Base-by-base conservation (phyloP, 75 land plant genomes). In the Azolla pinnata region DNA sequence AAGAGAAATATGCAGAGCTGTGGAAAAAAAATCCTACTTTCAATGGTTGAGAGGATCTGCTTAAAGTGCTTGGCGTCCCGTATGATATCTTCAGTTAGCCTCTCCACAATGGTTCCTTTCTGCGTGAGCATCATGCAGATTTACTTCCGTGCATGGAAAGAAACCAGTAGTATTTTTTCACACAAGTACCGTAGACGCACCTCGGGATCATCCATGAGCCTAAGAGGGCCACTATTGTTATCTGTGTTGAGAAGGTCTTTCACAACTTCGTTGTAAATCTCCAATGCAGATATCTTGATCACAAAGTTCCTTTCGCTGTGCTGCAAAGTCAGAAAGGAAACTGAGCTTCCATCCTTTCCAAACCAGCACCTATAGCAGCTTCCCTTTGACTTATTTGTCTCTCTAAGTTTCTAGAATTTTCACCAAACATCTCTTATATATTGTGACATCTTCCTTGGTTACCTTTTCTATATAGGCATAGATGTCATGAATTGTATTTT, bases 181-280 rank as follows among this genome's bases (percentile, higher is more conserved):
- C 2, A 4, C 20, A n/a, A 49, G 38, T 45, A 47, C 45, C 35
- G 18, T 2, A 1, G 24, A 33, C 66, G 45, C 61, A 95, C 99
- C 80, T 95, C 99, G 32, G 84, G 90, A 70, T 95, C 99, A 67
- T 95, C 99, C 12, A 86, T 67, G 59, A 95, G 72, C 64, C 99
- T 64, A 16, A 95, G 84, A 17, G 87, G 80, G 50, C 66, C 61
- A 47, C 55, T 67, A 29, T 10, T 54, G 19, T 29, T 38, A 30
- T 85, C 89, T 2, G 79, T 52, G 62, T 75, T 71, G 2, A 95
- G 90, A 20, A 95, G 85, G 60, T 95, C 99, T 61, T 68, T 85
- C 26, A 95, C 85, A 29, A 77, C 85, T 75, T 95, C 99, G 72
- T 95, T 95, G 52, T 93, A 93, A 12, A 93, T 93, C 66, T 93